A percentile compares a stretch with the other conserved stretches of the same genome.
These are phyloP conservation scores for Cryptococcus neoformans DNA, from an alignment of 1,284 basidiomycete species.

Conservation along the genomic window DNA sequence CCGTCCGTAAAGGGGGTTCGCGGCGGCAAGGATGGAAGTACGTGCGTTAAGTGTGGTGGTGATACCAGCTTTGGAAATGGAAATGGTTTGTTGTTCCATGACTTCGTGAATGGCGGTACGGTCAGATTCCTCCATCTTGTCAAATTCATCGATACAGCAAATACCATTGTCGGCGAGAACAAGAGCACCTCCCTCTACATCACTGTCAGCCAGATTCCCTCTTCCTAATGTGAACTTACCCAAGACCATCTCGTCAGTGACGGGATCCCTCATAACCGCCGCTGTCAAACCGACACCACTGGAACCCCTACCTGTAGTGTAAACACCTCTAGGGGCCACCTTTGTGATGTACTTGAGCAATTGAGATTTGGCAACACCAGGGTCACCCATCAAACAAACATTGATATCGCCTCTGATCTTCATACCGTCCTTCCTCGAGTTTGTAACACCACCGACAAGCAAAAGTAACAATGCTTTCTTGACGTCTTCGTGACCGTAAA, in stretches of 20 bases:
- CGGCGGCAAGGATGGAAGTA: conserved; percentile 95
- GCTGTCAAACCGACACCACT: conserved; percentile 98
- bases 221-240: conserved; percentile 56
- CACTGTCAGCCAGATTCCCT: not conserved
- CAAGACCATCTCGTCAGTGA: conserved; percentile 99
- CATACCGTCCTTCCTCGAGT: conserved; percentile 94
- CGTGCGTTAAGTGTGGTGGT: conserved; percentile 98
- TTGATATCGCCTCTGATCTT: conserved; percentile 98
- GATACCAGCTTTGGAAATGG: conserved; percentile 98
- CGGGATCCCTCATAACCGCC: conserved; percentile 98
- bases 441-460: conserved; percentile 93
- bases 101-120: conserved; percentile 99
- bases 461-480: conserved; percentile 96
- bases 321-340: conserved; percentile 94
- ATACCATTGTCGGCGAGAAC: conserved; percentile 99
- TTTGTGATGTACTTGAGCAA: conserved; percentile 98
- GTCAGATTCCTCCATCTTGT: conserved; percentile 99
- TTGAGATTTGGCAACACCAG: conserved; percentile 99
- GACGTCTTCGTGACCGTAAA: conserved; percentile 96
- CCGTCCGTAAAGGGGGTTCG: conserved; percentile 95
- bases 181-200: conserved; percentile 90
- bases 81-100: conserved; percentile 99
- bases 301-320: conserved; percentile 97
- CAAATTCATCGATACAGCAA: conserved; percentile 99
- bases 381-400: conserved; percentile 98